Percentiles rank a stretch among this genome's conserved stretches.
These are phyloP conservation scores for Chrysoporthe cubensis DNA, from an alignment of 2,329 filamentous ascomycete species.

Conservation along the genomic window DNA sequence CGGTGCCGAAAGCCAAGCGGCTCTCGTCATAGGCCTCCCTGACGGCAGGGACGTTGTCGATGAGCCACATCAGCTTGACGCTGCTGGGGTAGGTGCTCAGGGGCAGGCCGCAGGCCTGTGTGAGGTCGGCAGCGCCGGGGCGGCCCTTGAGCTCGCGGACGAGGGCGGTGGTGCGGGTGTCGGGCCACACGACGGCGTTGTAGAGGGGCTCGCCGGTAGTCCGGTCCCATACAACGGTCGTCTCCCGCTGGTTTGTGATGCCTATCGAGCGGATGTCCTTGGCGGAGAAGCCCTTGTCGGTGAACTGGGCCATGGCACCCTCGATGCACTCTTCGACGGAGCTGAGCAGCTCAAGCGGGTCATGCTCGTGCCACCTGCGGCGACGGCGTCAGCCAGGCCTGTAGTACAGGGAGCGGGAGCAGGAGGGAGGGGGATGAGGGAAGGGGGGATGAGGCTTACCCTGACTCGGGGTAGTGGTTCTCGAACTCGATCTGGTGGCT, in stretches of 20 bases:
- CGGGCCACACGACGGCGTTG: slow-evolving; percentile 89
- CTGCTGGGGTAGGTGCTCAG: slow-evolving; percentile 88
- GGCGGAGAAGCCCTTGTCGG: slow-evolving; percentile 67
- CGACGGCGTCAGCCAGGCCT: neutral
- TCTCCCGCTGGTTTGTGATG: slow-evolving; percentile 91
- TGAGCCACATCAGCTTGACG: slow-evolving; percentile 82
- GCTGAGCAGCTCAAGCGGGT: slow-evolving; percentile 74
- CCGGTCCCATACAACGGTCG: slow-evolving; percentile 82
- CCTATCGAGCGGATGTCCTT: slow-evolving; percentile 77
- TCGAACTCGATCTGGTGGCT: slow-evolving; percentile 86
- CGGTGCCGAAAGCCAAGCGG: slow-evolving; percentile 80
- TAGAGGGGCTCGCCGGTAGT: slow-evolving; percentile 78
- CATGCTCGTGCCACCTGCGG: slow-evolving; percentile 84
- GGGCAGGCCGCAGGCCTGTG: slow-evolving; percentile 76
- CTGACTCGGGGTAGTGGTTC: slow-evolving; percentile 82
- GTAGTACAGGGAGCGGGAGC: slow-evolving; percentile 21
- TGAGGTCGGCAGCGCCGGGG: slow-evolving; percentile 69
- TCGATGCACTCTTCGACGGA: slow-evolving; percentile 82
- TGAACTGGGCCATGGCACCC: slow-evolving; percentile 72
- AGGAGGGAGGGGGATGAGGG: neutral
- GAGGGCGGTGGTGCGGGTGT: slow-evolving; percentile 74
- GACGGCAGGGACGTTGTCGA: slow-evolving; percentile 72
- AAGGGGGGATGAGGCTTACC: slow-evolving; percentile 58
- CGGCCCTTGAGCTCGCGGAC: slow-evolving; percentile 76
- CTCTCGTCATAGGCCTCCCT: slow-evolving; percentile 76